Conservation (phyloP, 495 filamentous ascomycete species). For the Penicillium daleae region DNA sequence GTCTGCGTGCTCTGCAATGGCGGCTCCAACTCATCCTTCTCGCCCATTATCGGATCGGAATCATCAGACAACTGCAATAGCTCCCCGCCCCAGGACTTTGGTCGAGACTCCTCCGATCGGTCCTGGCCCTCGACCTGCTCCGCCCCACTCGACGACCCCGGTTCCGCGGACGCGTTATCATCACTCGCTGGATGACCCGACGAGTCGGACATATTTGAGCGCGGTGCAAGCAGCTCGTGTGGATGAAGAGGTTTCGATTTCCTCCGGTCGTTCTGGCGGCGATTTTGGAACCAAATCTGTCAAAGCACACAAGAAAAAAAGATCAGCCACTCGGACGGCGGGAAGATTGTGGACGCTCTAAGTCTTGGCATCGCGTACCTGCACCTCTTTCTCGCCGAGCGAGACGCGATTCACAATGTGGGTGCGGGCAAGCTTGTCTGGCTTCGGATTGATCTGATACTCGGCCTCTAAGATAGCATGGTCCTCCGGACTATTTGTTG, state of each 20-base stretch:
- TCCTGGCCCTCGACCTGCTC: conserved; percentile 32
- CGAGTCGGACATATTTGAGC: conserved; percentile 50
- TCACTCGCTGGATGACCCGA: conserved; percentile 56
- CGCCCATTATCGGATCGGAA: conserved; percentile 30
- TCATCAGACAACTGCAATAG: conserved; percentile 39
- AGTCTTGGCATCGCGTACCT: conserved; percentile 64
- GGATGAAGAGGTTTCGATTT: conserved; percentile 86
- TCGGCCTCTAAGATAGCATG: conserved; percentile 89
- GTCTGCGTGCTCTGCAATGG: conserved; percentile 40
- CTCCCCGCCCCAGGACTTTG: conserved; percentile 34
- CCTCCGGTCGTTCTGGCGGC: conserved; percentile 88
- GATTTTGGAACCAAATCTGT: conserved; percentile 99
- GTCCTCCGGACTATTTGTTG: conserved; percentile 72
- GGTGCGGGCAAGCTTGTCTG: conserved; percentile 85
- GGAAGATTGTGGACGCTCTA: conserved; percentile 29
- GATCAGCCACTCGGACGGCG: conserved; percentile 17
- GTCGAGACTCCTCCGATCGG: conserved; percentile 22
- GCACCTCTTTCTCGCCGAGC: conserved; percentile 95
- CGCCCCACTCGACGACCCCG: conserved; percentile 39
- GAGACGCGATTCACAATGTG: conserved; percentile 83
- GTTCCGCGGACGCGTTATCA: conserved; percentile 42
- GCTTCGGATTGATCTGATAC: conserved; percentile 84
- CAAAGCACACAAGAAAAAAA: not conserved
- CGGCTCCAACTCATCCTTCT: conserved; percentile 34
- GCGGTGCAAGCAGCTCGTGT: conserved; percentile 72